Base-by-base conservation (phyloP, 164 flowering plant genomes). In the Aristolochia fimbriata region DNA sequence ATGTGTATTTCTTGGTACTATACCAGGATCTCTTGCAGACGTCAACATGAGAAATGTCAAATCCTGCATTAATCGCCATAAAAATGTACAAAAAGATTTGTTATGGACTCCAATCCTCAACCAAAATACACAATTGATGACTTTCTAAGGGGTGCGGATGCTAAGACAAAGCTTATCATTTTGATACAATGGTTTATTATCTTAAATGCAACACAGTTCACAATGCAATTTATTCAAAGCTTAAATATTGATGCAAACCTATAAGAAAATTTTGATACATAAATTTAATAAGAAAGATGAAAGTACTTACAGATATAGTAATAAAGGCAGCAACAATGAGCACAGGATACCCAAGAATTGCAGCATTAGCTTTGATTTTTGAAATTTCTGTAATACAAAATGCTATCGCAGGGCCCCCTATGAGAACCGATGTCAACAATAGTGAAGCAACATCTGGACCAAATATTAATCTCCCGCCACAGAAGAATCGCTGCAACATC, bases 21-120 rank as follows among this genome's bases (percentile, higher is more conserved):
- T 87, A 48, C 98, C 98, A 17, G 98, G 98, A 76, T 92, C 98
- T 81, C 95, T 80, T 70, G 83, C 74, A 53, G 96, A 83, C 25
- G 98, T 87, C 76, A 87, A 33, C 68, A 83, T 77, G 61, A 92
- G 88, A 74, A 92, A 84, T 9, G 62, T 49, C 56, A 92, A 65
- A 79, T 85, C 93, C 98, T 92, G 89, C 76, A 79, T 27, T 48
- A 62, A 61, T 62, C 60, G 60, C 9, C 48, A 19, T 37, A 60
- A 30, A 7, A 58, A 30, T 30, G 15, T 23, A 57, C 30, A 58
- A 13, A 54, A 22, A 23, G 56, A 4, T 52, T n/a, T 49, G 21
- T 52, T 24, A 23, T 8, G 23, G 4, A 22, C 15, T 9, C 56
- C 56, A 49, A 37, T 37, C 9, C 43, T 37, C 43, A 10, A 10